Base-by-base conservation (phyloP, 2,329 filamentous ascomycete genomes). In the Fusarium sp. region DNA sequence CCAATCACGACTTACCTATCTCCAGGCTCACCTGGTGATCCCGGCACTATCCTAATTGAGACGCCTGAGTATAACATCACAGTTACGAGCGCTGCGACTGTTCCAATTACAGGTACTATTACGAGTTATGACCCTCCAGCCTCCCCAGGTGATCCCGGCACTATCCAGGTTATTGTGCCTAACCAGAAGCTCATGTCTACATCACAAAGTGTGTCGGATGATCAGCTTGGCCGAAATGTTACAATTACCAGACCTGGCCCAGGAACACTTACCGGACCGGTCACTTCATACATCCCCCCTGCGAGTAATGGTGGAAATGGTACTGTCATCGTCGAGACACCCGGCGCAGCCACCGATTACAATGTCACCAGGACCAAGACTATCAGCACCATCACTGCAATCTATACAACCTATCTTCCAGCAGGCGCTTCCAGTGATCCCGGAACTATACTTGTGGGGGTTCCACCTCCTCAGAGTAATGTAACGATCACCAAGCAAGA, bases 301-400 rank as follows among this genome's bases (percentile, higher is more conserved):
- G 30, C 45, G 3, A 50, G 37, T 14, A 28, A 25, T 19, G 64
- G 62, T 28, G 64, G 28, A 2, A 67, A 62, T 11, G 67, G 67
- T 4, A 69, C 67, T 3, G 50, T 69, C 6, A 62, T 69, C 19
- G 54, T 69, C 4, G 65, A 69, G 43, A 69, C 66, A 6, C 66
- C 61, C 13, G 60, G 62, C 4, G 48, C 66, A 13, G 39, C 41
- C 7, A 58, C 55, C 3, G 21, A 39, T 2, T 53, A 51, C 25
- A 69, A 69, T 5, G 57, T 63, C 30, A 69, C 67, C 6, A 50
- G 41, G 12, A 67, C 57, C 2, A 49, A 70, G 16, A 69, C 61
- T 5, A 31, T 65, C 13, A 52, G 45, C 19, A 66, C 66, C 7
- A 57, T 70, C 26, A 70, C 67, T 2, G 58, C 62, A 1, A 53